Evolutionary conservation across 2,329 filamentous ascomycete species (phyloP), one percentile per base, ranked within the genome.

Genomic region (Phaeomoniella chlamydospora): DNA sequence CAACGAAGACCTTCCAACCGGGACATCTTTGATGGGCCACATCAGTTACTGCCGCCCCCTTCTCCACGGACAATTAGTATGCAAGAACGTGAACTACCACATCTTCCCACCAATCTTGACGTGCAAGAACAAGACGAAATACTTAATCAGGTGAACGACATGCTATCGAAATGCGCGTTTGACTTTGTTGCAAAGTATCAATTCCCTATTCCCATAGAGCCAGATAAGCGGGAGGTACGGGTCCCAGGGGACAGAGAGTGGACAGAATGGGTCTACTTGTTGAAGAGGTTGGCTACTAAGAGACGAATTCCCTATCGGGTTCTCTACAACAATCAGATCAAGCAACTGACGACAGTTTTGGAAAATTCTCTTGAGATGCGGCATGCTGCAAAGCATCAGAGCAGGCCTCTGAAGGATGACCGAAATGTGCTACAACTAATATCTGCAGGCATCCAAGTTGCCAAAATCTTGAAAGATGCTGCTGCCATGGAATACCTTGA

Each of bases 131-230:
- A 92, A 64, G 83, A 90, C 60, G 73, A 71, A 51, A 81, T 92
- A 47, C 65, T 90, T 39, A 74, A 72, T 38, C 73, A 79, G 56
- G 82, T 90, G 57, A 90, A 90, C 62, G 82, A 88, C 58, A 73
- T 83, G 42, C 67, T 92, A 32, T 86, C 83, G 15, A 80, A 81
- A 56, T 90, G 83, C 55, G 84, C 83, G 18, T 92, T 80, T 66
- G 82, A 92, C 59, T 92, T 92, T 58, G 78, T 92, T 49, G 84
- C 84, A 48, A 86, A 85, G 58, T 90, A 90, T 55, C 83, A 88
- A 58, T 92, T 92, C 53, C 84, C 84, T 10, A 86, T 92, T 46
- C 84, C 84, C 9, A 60, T 90, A 49, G 82, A 84, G 39, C 73
- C 80, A 55, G 81, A 88, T 55, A 86, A 86, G 72, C 72, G 82